Evolutionary conservation across 768 basidiomycete genomes (phyloP).

Genomic region (Boletus rubroflammeus): DNA sequence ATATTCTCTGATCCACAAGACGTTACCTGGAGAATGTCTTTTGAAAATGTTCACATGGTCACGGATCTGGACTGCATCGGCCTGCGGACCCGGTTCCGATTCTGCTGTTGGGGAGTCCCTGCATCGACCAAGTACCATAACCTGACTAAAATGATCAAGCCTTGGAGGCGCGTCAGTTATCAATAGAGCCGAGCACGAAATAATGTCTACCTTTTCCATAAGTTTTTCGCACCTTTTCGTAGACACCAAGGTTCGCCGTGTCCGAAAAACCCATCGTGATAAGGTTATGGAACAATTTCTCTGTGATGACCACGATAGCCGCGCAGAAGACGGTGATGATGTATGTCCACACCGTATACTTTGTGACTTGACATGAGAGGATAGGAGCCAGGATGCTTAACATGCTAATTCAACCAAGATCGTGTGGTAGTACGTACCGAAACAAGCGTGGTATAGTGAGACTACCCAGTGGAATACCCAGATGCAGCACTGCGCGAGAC

Average conservation of each 20-base stretch:
- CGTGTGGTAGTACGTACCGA: conserved; percentile 7
- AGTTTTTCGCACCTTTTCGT: conserved; percentile 6
- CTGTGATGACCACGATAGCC: conserved; percentile 9
- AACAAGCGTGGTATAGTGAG: conserved; percentile 17
- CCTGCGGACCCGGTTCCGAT: background rate
- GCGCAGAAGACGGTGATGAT: conserved; percentile 20
- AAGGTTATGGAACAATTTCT: conserved; percentile 22
- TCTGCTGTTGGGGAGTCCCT: background rate
- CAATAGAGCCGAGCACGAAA: background rate
- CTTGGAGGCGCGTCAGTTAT: conserved; percentile 4
- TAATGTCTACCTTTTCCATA: conserved; percentile 16
- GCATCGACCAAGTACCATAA: conserved; percentile 18
- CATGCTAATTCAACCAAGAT: background rate
- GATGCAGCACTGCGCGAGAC: conserved; percentile 21
- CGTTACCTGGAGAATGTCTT: background rate
- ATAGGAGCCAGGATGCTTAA: background rate
- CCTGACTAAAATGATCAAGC: conserved; percentile 9
- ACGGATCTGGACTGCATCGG: conserved; percentile 10
- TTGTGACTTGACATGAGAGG: conserved; percentile 6
- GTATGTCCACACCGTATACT: conserved; percentile 14
- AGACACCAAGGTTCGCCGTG: conserved; percentile 15
- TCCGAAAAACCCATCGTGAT: conserved; percentile 7
- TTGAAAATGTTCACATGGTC: conserved; percentile 11
- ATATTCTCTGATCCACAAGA: background rate
- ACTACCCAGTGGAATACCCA: conserved; percentile 26